Base-by-base conservation (phyloP, 352 stramenopile species). In the Globisporangium paddicum region DNA sequence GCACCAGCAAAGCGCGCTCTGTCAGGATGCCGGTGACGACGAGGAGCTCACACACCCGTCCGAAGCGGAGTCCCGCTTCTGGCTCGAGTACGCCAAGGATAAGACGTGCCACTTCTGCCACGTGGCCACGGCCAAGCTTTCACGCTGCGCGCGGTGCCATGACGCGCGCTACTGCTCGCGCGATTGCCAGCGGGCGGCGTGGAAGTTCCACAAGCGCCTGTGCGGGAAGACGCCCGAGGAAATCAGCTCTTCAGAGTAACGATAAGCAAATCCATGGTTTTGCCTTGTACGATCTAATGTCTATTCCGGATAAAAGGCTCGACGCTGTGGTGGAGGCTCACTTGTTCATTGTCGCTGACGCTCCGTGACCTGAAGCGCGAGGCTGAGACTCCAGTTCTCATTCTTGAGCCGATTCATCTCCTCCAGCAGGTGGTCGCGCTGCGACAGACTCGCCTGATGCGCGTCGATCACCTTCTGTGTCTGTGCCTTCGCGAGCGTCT, bases 81-180 rank as follows among this genome's bases (percentile, higher is more conserved):
- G 85, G 85, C 74, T 87, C 37, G 57, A 77, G 23, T 60, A 69
- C 44, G 72, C 76, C 16, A 79, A 83, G 41, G 71, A 71, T 48
- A 86, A 86, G 61, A 75, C 71, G 3, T 95, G 85, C 57, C 77
- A 91, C 55, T 66, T 80, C 21, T 95, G 85, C 47, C 72, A 89
- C 44, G 60, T 55, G 38, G 66, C 66, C 14, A 66, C 72, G 25
- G 68, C 68, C 1, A 92, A 89, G 55, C 66, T 95, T 5, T 67
- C 75, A 32, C 66, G 66, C 23, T 95, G 85, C 62, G 69, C 82
- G 21, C 80, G 77, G 23, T 95, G 85, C 58, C 66, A 72, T 1
- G 73, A 86, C 21, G 81, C 75, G 18, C 74, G 77, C 46, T 95
- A 95, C 60, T 95, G 85, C 67, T 95, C 85, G 4, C 74, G 82